Evolutionary conservation across 306 rosid species (phyloP).

Genomic region (Datisca glomerata): DNA sequence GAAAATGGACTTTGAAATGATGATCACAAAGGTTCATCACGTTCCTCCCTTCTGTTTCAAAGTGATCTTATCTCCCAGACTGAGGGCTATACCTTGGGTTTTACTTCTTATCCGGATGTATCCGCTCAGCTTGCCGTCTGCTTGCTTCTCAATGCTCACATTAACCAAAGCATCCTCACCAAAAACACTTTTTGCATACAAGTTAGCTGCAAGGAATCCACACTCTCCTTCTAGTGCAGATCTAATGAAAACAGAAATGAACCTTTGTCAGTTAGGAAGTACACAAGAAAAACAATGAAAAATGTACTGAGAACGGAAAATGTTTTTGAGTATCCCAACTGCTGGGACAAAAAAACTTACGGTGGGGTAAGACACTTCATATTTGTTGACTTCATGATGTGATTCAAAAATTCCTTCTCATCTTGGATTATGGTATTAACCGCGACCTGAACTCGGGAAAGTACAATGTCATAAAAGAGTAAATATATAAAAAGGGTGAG

Average conservation of each 20-base stretch:
- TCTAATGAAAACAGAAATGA: constrained; percentile 23
- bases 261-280: background rate
- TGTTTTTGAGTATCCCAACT: too few species aligned
- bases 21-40: constrained; percentile 16
- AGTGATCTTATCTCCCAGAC: constrained; percentile 98
- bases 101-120: constrained; percentile 98
- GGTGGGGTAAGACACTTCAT: constrained; percentile 88
- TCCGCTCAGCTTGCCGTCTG: constrained; percentile 81
- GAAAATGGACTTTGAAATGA: too few species aligned
- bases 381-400: constrained; percentile 78
- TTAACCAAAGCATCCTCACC: constrained; percentile 98
- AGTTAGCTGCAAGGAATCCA: constrained; percentile 91
- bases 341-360: constrained; percentile 38
- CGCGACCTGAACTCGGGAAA: constrained; percentile 51
- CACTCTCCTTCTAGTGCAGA: constrained; percentile 96
- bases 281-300: too few species aligned
- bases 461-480: background rate
- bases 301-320: too few species aligned
- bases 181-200: constrained; percentile 93
- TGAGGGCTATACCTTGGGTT: constrained; percentile 97
- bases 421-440: constrained; percentile 73
- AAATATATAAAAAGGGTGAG: too few species aligned
- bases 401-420: constrained; percentile 74
- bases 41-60: constrained; percentile 89
- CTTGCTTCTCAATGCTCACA: constrained; percentile 86